These are phyloP conservation scores for Neurospora sp. DNA, from an alignment of 495 filamentous ascomycete species.

Conservation along the genomic window DNA sequence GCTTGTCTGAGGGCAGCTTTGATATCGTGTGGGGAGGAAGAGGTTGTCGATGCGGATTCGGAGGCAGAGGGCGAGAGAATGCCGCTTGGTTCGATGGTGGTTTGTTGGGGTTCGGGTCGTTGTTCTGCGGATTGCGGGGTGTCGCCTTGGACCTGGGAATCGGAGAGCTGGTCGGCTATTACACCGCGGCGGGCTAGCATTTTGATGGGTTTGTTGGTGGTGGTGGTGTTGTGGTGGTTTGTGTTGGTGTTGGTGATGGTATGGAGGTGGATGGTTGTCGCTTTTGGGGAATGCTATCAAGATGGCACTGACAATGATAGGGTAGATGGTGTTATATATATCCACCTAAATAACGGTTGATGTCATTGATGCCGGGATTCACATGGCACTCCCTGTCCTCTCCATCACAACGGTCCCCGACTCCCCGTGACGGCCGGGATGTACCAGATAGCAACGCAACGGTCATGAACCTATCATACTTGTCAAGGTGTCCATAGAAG, in stretches of 20 bases:
- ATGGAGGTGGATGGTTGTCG: neutral
- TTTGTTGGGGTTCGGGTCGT: neutral
- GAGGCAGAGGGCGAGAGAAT: neutral
- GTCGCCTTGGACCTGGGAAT: neutral
- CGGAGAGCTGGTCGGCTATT: neutral
- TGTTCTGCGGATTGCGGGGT: neutral
- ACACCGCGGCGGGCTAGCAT: neutral
- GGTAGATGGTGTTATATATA: too few species aligned
- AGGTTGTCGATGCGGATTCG: neutral
- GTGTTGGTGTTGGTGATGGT: neutral
- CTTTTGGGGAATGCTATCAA: neutral
- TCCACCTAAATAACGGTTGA: neutral
- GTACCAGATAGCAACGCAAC: neutral
- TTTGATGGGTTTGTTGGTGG: neutral
- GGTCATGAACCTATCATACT: neutral
- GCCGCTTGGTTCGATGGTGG: neutral
- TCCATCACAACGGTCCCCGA: neutral
- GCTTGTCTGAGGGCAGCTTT: neutral
- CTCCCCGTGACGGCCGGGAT: neutral
- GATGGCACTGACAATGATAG: too few species aligned
- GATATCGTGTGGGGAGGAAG: neutral
- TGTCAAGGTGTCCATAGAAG: neutral
- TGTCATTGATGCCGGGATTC: neutral
- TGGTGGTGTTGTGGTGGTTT: neutral
- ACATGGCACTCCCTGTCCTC: neutral